Evolutionary conservation across 1,139 yeast genomes (phyloP).

Genomic region (Geotrichum australiense): DNA sequence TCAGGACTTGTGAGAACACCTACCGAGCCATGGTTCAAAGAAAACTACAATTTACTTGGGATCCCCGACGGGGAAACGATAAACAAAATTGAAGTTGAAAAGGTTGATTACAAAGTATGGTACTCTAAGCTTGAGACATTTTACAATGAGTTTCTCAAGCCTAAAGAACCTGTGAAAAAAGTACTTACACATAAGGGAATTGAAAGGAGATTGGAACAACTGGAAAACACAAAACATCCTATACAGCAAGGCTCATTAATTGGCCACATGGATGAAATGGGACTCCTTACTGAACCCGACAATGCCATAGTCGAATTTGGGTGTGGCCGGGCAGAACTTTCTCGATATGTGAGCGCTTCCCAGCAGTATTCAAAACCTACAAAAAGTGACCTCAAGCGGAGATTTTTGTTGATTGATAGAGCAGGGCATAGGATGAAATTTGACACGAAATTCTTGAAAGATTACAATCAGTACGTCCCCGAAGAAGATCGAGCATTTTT

Average conservation of each 20-base stretch:
- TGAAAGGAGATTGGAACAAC: conserved; percentile 38
- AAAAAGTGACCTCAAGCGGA: conserved; percentile 21
- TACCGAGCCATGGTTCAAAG: conserved; percentile 41
- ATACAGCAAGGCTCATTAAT: conserved; percentile 75
- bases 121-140: conserved; percentile 32
- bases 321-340: conserved; percentile 81
- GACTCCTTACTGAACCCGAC: conserved; percentile 35
- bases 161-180: conserved; percentile 18
- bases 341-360: conserved; percentile 57
- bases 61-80: conserved; percentile 15
- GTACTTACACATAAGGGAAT: conserved; percentile 29
- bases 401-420: conserved; percentile 66
- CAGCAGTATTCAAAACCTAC: conserved; percentile 25
- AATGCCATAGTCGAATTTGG: conserved; percentile 69
- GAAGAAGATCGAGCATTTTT: conserved; percentile 14
- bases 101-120: conserved; percentile 30
- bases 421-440: conserved; percentile 72
- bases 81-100: conserved; percentile 7
- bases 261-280: conserved; percentile 51
- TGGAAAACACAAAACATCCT: conserved; percentile 66
- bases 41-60: conserved; percentile 36
- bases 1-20: conserved; percentile 38
- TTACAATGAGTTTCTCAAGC: conserved; percentile 19
- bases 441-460: conserved; percentile 60
- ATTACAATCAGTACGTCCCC: conserved; percentile 33